Evolutionary conservation across 176 grass and related monocot species (phyloP), one percentile per base, ranked within the genome.

Genomic region (Cenchrus purpureus): DNA sequence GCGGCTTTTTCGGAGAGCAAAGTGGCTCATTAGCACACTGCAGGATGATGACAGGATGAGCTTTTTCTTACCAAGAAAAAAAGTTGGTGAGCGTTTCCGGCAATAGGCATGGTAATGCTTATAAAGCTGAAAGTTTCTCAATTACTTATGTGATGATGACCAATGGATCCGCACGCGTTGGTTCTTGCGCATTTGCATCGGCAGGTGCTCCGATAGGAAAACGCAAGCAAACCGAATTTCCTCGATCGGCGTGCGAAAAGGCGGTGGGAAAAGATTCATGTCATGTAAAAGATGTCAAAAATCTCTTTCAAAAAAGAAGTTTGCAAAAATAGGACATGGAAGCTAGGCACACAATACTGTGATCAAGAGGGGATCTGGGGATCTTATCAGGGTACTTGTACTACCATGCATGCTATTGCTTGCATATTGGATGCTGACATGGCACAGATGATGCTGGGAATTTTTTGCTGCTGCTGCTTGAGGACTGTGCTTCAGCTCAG

Each of bases 11-110:
- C 22, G 5, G 55, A 6, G 22, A 3, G 11, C 16, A 8, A 68
- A 85, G 87, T 85, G 82, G 70, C 76, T 70, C 70, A 55, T 89
- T 89, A 85, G 44, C 87, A 76, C 82, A 85, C 3, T 40, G 37
- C 34, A 37, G 34, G 37, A 40, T 40, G 37, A 40, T 40, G 37
- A 40, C 10, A 10, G 56, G 71, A 85, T 85, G 82, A 54, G 16
- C 43, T 85, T 85, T 80, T 80, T 89, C 42, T 62, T 85, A 72
- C 32, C 69, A 22, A 61, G 25, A 89, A 80, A 89, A 89, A 75
- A 89, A 85, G 82, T 37, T 70, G 71, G 63, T 34, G 62, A 81
- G 31, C 70, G 60, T 81, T 81, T 76, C 71, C 45, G 53, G 31
- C 51, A 50, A 51, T 86, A 10, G 44, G 67, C 9, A 1, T 1